These are phyloP conservation scores for Candida taoyuanica DNA, from an alignment of 805 yeast species.

Conservation along the genomic window DNA sequence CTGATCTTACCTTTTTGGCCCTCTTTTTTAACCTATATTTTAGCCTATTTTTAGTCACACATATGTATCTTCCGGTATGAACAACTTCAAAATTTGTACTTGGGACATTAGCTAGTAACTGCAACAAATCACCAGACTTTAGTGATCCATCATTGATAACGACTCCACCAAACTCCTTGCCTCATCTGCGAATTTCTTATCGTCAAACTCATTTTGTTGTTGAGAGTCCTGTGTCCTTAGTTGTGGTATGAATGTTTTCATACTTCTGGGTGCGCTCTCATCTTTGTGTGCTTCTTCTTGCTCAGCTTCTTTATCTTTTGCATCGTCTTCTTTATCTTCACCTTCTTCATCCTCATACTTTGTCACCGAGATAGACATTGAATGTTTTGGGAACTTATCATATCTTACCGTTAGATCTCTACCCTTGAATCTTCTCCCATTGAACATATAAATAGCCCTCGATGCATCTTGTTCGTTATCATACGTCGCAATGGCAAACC, in stretches of 20 bases:
- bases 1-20: no score
- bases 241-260: neutral
- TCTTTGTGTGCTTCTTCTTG: neutral
- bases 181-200: conserved; percentile 22
- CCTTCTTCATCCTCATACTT: neutral
- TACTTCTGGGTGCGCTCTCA: neutral
- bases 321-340: conserved; percentile 3
- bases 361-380: conserved; percentile 1
- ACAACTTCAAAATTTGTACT: neutral
- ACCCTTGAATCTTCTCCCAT: conserved; percentile 54
- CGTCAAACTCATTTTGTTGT: conserved; percentile 16
- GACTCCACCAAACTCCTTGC: conserved; percentile 25
- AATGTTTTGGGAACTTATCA: conserved; percentile 44
- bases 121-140: neutral
- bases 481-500: conserved; percentile 62
- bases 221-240: no score
- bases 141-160: conserved; percentile 1
- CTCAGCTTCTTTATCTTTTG: conserved; percentile 3
- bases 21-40: no score
- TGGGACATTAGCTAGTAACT: neutral
- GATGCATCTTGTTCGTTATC: conserved; percentile 42
- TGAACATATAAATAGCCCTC: conserved; percentile 44
- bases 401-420: conserved; percentile 55
- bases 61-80: no score
- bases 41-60: no score